Percentiles rank a stretch among this genome's conserved stretches.
These are phyloP conservation scores for Diophrys appendiculata DNA, from an alignment of 73 alveolate genomes.

Conservation along the genomic window DNA sequence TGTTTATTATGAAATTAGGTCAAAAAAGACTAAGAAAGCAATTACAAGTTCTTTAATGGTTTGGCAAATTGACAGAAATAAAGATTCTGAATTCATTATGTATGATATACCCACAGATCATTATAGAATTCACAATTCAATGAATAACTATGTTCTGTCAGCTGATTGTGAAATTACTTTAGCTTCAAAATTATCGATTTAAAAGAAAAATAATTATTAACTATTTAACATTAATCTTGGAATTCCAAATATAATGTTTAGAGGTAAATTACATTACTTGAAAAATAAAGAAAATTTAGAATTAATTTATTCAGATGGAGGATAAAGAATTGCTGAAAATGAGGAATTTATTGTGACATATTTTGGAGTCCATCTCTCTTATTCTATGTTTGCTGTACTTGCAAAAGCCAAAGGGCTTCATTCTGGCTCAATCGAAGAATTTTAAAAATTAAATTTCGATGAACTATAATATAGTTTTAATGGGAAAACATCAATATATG, in stretches of 20 bases:
- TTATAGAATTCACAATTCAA: not conserved
- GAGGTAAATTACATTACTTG: not conserved
- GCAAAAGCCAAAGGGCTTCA: not conserved
- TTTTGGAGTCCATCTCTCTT: not conserved
- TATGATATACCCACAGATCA: not conserved
- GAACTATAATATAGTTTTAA: not conserved
- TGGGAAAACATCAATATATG: not conserved
- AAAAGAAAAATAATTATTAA: too few relatives aligned
- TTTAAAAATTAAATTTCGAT: not conserved
- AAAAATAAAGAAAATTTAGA: too few relatives aligned
- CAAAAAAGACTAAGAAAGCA: not conserved
- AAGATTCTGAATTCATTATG: not conserved
- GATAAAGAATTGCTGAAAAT: not conserved
- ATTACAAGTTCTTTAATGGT: not conserved
- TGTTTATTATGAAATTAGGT: too few relatives aligned
- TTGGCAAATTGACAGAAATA: not conserved
- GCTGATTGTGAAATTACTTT: not conserved
- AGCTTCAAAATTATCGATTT: not conserved
- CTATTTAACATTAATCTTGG: not conserved
- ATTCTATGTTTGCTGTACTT: not conserved
- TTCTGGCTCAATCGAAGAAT: not conserved
- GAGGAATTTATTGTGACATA: not conserved
- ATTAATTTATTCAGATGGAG: not conserved
- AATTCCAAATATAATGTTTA: not conserved
- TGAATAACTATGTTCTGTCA: not conserved